Percentiles rank a stretch among this genome's conserved stretches.
Evolutionary conservation across 805 yeast species (phyloP).

Genomic region (Saccharomycopsis sp.): DNA sequence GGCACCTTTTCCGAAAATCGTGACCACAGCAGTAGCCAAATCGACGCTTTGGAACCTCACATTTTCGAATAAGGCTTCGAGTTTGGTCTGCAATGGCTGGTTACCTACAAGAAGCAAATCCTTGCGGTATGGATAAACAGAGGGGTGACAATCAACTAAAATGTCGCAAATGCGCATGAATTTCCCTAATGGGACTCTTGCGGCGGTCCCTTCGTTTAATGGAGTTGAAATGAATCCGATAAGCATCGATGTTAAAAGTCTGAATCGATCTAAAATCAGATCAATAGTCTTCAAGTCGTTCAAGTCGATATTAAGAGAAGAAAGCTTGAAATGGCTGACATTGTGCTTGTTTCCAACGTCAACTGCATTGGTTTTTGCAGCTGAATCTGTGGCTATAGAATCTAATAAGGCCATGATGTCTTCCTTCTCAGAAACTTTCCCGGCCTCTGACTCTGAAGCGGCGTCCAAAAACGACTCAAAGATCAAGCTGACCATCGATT

Average conservation of each 20-base stretch:
- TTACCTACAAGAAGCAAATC: slow-evolving; percentile 49
- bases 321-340: slow-evolving; percentile 30
- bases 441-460: slow-evolving; percentile 35
- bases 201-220: not conserved
- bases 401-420: slow-evolving; percentile 14
- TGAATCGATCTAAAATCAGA: slow-evolving; percentile 45
- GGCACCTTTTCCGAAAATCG: slow-evolving; percentile 32
- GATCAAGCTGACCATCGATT: slow-evolving; percentile 43
- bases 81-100: slow-evolving; percentile 26
- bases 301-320: slow-evolving; percentile 51
- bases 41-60: slow-evolving; percentile 39
- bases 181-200: slow-evolving; percentile 47
- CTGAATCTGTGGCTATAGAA: slow-evolving; percentile 13
- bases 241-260: slow-evolving; percentile 40
- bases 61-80: not conserved
- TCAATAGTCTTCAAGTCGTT: slow-evolving; percentile 46
- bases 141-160: slow-evolving; percentile 47
- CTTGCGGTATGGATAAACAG: slow-evolving; percentile 47
- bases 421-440: slow-evolving; percentile 4
- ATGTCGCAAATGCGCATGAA: slow-evolving; percentile 48
- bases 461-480: slow-evolving; percentile 55
- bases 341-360: slow-evolving; percentile 15
- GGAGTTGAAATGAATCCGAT: slow-evolving; percentile 41
- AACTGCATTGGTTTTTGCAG: slow-evolving; percentile 6
- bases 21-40: slow-evolving; percentile 26